These are phyloP conservation scores for Lolium multiflorum DNA, from an alignment of 176 grass and related monocot genomes.

Conservation along the genomic window DNA sequence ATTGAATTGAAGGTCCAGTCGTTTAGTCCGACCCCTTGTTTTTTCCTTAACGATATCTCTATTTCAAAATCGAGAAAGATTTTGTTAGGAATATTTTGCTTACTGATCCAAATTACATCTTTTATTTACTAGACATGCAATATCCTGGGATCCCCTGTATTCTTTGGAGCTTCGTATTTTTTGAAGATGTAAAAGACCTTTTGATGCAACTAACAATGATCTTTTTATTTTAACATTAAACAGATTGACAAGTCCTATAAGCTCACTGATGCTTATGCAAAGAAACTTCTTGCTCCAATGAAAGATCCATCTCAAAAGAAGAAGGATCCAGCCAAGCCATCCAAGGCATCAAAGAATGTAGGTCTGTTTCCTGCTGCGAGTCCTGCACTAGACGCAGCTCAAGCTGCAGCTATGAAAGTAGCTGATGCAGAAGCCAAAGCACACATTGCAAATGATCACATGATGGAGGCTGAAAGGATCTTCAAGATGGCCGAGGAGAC, in stretches of 20 bases:
- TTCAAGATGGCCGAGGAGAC: constrained; percentile 73
- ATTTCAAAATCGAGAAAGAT: constrained; percentile 18
- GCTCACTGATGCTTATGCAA: constrained; percentile 61
- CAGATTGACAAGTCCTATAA: constrained; percentile 78
- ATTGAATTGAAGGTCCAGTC: too few relatives aligned
- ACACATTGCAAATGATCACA: constrained; percentile 76
- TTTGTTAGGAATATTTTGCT: constrained; percentile 12
- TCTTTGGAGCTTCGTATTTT: constrained; percentile 15
- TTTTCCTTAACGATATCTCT: constrained; percentile 7
- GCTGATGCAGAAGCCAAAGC: constrained; percentile 88
- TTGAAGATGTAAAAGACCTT: constrained; percentile 17
- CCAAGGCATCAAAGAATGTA: constrained; percentile 44
- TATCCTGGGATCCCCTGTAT: not conserved
- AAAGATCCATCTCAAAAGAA: constrained; percentile 66
- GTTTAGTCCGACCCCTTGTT: not conserved
- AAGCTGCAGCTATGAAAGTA: constrained; percentile 67
- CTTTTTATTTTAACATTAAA: constrained; percentile 30
- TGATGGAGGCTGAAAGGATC: constrained; percentile 76
- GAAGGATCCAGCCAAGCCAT: constrained; percentile 58
- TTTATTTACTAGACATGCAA: not conserved
- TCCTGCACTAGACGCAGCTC: constrained; percentile 61
- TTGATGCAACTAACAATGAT: constrained; percentile 35
- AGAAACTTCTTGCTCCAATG: constrained; percentile 51
- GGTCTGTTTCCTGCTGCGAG: constrained; percentile 17
- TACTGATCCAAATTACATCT: constrained; percentile 8